Base-by-base conservation (phyloP, 1,284 basidiomycete species). In the Phellopilus nigrolimitatus region DNA sequence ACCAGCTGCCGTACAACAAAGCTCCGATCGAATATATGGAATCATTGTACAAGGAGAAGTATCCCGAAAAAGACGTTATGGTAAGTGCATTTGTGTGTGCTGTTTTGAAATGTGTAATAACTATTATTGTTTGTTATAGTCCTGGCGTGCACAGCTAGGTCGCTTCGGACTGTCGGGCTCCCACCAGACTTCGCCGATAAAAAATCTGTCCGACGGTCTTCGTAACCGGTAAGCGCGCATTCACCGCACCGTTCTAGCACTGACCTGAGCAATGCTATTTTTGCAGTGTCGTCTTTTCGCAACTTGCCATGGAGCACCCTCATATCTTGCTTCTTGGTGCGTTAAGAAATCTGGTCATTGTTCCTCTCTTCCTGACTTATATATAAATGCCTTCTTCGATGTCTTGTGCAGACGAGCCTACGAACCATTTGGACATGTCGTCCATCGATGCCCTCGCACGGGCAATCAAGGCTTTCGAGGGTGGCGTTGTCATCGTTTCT, bases 401-500 rank as follows among this genome's bases (percentile, higher is more conserved):
- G 40, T 39, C 40, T 33, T 45, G 53, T 19, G 15, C 60, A 78
- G 86, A 90, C 64, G 89, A 91, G 67, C 92, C 92, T 38, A 95
- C 92, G 28, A 95, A 95, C 68, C 92, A 95, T 68, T 79, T 92
- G 76, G 92, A 95, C 66, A 94, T 95, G 89, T 82, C 78, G 54
- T 95, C 93, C 15, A 98, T 98, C 67, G 95, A 98, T 67, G 94
- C 97, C 3, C 79, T 99, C 39, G 95, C 95, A 4, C 68, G 71
- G 27, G 95, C 95, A 46, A 98, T 99, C 76, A 97, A 97, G 72
- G 91, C 91, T 66, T 99, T 94, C 67, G 88, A 92, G 65, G 95
- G 97, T 56, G 95, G 95, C 66, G 97, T 98, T 46, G 95, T 97
- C 57, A 95, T 97, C 64, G 93, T 97, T 57, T 95, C 93, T 41